Evolutionary conservation across 2,329 filamentous ascomycete species (phyloP).

Genomic region (Alternaria dauci): DNA sequence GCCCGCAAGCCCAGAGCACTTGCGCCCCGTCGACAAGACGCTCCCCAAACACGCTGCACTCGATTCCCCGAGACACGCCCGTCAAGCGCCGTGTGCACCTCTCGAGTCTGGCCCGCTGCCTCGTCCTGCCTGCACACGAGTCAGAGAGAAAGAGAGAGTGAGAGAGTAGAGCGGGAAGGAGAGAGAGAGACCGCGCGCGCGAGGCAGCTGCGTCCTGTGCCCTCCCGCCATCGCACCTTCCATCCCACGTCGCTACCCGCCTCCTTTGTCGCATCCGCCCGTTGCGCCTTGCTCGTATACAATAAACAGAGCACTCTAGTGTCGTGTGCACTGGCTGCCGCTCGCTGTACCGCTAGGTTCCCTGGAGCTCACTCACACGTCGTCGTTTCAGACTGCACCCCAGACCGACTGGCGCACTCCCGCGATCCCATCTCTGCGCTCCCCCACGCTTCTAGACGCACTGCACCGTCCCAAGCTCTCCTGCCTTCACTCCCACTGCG

Average conservation of each 20-base stretch:
- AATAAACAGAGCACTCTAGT: constrained; percentile 9
- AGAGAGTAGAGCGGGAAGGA: no score
- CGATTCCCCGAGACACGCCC: neutral
- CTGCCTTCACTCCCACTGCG: constrained; percentile 17
- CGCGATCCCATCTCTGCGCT: constrained; percentile 22
- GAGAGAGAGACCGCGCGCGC: constrained; percentile 1
- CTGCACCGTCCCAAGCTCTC: constrained; percentile 18
- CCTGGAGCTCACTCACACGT: constrained; percentile 27
- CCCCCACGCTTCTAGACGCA: constrained; percentile 29
- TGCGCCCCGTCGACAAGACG: constrained; percentile 8
- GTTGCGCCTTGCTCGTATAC: constrained; percentile 17
- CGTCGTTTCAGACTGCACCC: constrained; percentile 47
- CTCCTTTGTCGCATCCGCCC: constrained; percentile 17
- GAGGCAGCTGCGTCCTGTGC: constrained; percentile 15
- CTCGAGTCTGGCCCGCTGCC: neutral
- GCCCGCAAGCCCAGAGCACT: neutral
- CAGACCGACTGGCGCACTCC: constrained; percentile 32
- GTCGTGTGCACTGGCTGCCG: constrained; percentile 12
- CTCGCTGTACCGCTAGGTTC: constrained; percentile 19
- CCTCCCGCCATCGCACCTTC: constrained; percentile 16
- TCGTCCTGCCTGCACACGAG: neutral
- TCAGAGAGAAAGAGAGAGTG: neutral
- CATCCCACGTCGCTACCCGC: constrained; percentile 9
- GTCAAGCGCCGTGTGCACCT: constrained; percentile 2
- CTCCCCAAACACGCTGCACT: constrained; percentile 4